phyloP scores from a whole-genome alignment of 2,329 filamentous ascomycete species.

The Beauveria caledonica region DNA sequence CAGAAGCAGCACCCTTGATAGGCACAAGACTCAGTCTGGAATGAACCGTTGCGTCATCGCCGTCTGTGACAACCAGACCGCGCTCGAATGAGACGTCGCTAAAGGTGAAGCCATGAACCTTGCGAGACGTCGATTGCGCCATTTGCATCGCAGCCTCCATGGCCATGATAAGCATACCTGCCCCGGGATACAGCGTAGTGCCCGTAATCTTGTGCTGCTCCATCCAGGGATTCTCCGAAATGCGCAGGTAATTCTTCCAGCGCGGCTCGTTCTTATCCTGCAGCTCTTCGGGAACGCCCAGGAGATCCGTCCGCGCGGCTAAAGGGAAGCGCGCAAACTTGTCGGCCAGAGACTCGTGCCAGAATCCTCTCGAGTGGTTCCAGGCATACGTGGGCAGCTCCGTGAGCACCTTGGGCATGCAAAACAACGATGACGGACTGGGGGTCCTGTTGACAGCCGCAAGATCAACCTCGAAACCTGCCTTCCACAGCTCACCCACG shows the following conservation, averaged over 20 bases:
- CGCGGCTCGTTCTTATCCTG: slow-evolving; percentile 18
- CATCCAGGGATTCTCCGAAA: slow-evolving; percentile 28
- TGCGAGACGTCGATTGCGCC: neutral
- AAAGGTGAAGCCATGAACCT: neutral
- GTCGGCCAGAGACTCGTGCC: slow-evolving; percentile 24
- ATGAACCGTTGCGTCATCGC: neutral
- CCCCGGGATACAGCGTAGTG: slow-evolving; percentile 29
- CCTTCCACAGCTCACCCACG: slow-evolving; percentile 20
- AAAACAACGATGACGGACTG: neutral
- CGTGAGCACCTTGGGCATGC: neutral
- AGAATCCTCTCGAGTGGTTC: slow-evolving; percentile 27
- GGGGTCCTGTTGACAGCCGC: slow-evolving; percentile 29
- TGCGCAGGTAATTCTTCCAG: slow-evolving; percentile 21
- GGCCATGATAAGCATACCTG: slow-evolving; percentile 28
- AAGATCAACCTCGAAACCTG: slow-evolving; percentile 33
- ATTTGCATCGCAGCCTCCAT: slow-evolving; percentile 20
- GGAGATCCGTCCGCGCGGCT: slow-evolving; percentile 29
- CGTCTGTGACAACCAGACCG: neutral
- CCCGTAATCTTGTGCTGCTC: slow-evolving; percentile 27
- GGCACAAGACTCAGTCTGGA: neutral
- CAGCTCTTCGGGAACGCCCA: slow-evolving; percentile 23
- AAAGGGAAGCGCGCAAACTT: slow-evolving; percentile 21
- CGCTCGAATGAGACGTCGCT: neutral
- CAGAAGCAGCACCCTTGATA: neutral
- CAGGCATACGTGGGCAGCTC: neutral